A percentile compares a stretch with the other conserved stretches of the same genome.
Conservation (phyloP, 805 yeast species). For the Suhomyces sp. region DNA sequence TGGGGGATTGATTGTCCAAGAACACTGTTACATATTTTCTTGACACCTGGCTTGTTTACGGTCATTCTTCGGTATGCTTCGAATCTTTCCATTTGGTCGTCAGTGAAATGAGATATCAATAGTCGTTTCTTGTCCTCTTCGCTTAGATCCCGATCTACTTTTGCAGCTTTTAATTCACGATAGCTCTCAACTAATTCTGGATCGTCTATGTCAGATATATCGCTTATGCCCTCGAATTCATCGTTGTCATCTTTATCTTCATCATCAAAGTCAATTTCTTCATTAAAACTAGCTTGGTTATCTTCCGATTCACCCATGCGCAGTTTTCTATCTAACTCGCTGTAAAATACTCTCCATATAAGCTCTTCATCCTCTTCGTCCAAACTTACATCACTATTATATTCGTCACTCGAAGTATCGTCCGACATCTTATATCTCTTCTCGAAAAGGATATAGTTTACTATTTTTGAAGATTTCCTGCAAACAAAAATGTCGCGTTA, state of each 20-base stretch:
- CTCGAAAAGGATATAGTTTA: background rate
- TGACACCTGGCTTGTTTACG: constrained; percentile 63
- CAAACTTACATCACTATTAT: constrained; percentile 35
- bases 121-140: constrained; percentile 60
- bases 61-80: constrained; percentile 80
- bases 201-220: constrained; percentile 36
- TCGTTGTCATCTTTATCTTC: constrained; percentile 18
- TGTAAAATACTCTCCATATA: constrained; percentile 41
- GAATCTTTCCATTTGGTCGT: constrained; percentile 82
- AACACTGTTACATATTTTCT: constrained; percentile 73
- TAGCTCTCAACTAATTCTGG: constrained; percentile 30
- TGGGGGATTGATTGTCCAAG: constrained; percentile 78
- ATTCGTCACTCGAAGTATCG: background rate
- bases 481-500: background rate
- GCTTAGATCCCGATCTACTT: constrained; percentile 21
- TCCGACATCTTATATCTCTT: background rate
- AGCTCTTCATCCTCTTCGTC: constrained; percentile 47
- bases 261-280: constrained; percentile 12
- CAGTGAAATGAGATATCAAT: constrained; percentile 68
- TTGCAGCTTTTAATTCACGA: constrained; percentile 30
- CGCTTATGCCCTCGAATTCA: constrained; percentile 24
- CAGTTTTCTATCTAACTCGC: constrained; percentile 17
- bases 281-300: background rate
- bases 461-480: background rate
- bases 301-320: constrained; percentile 1